phyloP scores from a whole-genome alignment of 2,329 filamentous ascomycete species.

The Teratosphaeria viscida region DNA sequence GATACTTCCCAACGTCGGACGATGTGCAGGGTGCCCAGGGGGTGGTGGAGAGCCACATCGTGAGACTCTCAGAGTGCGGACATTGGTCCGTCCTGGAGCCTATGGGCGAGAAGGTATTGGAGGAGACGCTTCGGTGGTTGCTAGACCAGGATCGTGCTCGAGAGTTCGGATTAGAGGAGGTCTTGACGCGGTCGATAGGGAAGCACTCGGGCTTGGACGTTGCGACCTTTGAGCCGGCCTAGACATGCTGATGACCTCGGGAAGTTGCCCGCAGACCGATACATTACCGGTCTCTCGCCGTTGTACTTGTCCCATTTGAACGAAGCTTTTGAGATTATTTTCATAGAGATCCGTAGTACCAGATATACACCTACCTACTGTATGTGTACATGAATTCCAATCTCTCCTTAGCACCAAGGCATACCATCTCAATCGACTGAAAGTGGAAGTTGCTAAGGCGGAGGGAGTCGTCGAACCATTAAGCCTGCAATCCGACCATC shows the following conservation, averaged over 20 bases:
- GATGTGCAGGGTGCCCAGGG: background rate
- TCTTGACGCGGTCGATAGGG: background rate
- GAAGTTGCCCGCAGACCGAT: no score
- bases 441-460: no score
- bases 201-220: background rate
- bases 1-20: conserved; percentile 33
- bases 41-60: background rate
- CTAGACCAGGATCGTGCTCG: background rate
- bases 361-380: no score
- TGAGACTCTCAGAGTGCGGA: conserved; percentile 37
- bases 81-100: conserved; percentile 44
- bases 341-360: no score
- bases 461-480: no score
- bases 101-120: conserved; percentile 31
- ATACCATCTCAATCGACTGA: no score
- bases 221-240: background rate
- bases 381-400: no score
- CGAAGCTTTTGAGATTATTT: no score
- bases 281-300: no score
- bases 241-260: background rate
- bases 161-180: background rate
- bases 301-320: no score
- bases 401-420: no score
- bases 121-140: conserved; percentile 21
- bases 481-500: no score